phyloP scores from a whole-genome alignment of 331 rosid species.

The Dryas integrifolia region DNA sequence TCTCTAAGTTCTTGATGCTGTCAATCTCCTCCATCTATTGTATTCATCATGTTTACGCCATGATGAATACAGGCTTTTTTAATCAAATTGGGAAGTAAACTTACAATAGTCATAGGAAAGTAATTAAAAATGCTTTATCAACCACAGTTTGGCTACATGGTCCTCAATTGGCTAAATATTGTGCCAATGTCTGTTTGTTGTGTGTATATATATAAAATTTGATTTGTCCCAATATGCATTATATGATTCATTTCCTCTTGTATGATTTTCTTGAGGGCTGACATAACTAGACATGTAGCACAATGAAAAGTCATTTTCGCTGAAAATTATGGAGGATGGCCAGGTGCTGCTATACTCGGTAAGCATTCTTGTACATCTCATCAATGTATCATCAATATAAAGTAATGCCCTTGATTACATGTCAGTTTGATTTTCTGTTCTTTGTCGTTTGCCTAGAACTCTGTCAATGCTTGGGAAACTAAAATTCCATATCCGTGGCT shows the following conservation, averaged over 20 bases:
- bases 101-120: not conserved
- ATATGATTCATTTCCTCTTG: not conserved
- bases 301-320: conserved; percentile 78
- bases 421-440: conserved; percentile 26
- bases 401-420: conserved; percentile 9
- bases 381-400: not conserved
- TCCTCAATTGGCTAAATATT: not conserved
- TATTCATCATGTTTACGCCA: not conserved
- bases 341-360: conserved; percentile 86
- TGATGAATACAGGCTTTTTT: not conserved
- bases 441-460: conserved; percentile 58
- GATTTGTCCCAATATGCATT: conserved; percentile 2
- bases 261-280: conserved; percentile 19
- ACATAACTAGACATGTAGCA: conserved; percentile 53
- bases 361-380: conserved; percentile 29
- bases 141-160: not conserved
- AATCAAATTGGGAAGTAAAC: not conserved
- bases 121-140: not conserved
- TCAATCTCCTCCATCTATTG: not conserved
- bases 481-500: conserved; percentile 97
- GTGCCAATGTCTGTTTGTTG: not conserved
- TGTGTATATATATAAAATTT: not conserved
- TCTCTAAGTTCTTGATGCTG: conserved; percentile 7
- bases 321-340: conserved; percentile 98
- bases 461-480: conserved; percentile 86